Evolutionary conservation across 2,329 filamentous ascomycete genomes (phyloP).

Genomic region (Ophiostoma australiae): DNA sequence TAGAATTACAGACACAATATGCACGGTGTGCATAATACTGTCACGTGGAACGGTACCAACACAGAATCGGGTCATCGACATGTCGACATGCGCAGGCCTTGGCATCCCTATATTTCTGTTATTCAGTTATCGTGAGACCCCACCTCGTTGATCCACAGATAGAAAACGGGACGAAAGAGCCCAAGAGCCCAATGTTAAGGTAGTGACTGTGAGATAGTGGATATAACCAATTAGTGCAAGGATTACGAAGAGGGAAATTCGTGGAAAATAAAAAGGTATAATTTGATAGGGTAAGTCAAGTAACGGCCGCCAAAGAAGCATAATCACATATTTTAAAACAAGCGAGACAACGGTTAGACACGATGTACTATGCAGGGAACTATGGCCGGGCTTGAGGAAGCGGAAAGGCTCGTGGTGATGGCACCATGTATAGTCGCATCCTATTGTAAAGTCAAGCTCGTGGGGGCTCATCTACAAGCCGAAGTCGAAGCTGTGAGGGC

Average conservation of each 20-base stretch:
- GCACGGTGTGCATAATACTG: background rate
- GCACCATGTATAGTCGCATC: background rate
- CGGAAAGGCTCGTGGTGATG: background rate
- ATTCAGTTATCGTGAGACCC: slow-evolving; percentile 14
- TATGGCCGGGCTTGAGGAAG: background rate
- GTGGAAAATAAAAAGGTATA: too few relatives aligned
- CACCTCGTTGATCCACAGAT: slow-evolving; percentile 3
- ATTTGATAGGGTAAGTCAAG: too few relatives aligned
- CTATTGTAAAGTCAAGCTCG: background rate
- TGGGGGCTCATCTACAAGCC: background rate
- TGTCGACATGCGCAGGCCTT: background rate
- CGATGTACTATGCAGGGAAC: background rate
- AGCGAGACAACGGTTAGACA: too few relatives aligned
- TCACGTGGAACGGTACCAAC: background rate
- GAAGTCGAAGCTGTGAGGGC: background rate
- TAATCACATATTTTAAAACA: too few relatives aligned
- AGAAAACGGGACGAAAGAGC: slow-evolving; percentile 15
- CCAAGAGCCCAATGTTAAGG: background rate
- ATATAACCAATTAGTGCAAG: background rate
- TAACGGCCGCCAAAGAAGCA: too few relatives aligned
- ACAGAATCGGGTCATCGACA: background rate
- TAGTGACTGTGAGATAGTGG: background rate
- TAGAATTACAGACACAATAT: background rate
- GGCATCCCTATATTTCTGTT: slow-evolving; percentile 4
- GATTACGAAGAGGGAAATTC: too few relatives aligned